Percentiles rank a stretch among this genome's conserved stretches.
phyloP scores from a whole-genome alignment of 768 basidiomycete species.

The Tylopilus sp. region DNA sequence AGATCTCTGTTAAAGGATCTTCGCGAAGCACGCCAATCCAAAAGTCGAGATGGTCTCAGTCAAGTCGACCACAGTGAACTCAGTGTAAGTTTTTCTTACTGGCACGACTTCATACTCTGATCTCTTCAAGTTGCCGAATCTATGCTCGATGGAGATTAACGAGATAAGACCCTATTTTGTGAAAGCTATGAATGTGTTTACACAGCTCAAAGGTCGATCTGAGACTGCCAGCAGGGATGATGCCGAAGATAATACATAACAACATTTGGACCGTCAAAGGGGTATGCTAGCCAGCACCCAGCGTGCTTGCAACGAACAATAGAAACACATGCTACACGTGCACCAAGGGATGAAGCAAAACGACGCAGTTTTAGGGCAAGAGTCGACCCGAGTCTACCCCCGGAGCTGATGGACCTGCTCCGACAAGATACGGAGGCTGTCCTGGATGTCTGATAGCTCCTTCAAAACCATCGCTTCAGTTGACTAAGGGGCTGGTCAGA shows the following conservation, averaged over 20 bases:
- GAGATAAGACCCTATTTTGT: slow-evolving; percentile 90
- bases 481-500: slow-evolving; percentile 46
- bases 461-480: slow-evolving; percentile 62
- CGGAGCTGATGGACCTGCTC: slow-evolving; percentile 33
- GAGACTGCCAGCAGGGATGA: slow-evolving; percentile 1
- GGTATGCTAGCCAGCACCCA: not conserved
- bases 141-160: slow-evolving; percentile 91
- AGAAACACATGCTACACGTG: too few relatives aligned
- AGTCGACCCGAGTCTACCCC: slow-evolving; percentile 6
- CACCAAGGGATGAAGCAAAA: not conserved
- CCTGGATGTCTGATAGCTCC: slow-evolving; percentile 59
- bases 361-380: not conserved
- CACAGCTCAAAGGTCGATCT: slow-evolving; percentile 43
- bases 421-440: slow-evolving; percentile 35
- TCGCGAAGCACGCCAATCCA: slow-evolving; percentile 94
- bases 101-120: not conserved
- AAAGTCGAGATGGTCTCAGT: slow-evolving; percentile 81
- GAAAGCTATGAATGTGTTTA: slow-evolving; percentile 72
- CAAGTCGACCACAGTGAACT: slow-evolving; percentile 80
- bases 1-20: slow-evolving; percentile 87
- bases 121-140: slow-evolving; percentile 63
- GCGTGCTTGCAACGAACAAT: not conserved
- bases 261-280: not conserved
- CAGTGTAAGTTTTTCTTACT: slow-evolving; percentile 49
- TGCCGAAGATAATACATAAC: slow-evolving; percentile 1